These are phyloP conservation scores for Iberis amara DNA, from an alignment of 441 rosid genomes.

Conservation along the genomic window DNA sequence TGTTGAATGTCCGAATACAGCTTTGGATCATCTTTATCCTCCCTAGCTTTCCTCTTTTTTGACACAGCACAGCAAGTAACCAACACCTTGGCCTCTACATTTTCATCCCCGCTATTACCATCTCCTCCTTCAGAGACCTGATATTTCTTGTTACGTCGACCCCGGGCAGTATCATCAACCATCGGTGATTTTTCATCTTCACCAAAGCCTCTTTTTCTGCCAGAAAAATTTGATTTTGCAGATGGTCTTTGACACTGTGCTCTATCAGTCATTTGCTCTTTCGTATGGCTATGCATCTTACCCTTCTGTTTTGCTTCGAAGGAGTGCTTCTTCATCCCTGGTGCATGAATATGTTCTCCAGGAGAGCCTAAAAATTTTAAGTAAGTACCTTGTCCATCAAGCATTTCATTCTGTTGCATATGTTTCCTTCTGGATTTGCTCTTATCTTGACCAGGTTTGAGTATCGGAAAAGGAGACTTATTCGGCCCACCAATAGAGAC, in stretches of 20 bases:
- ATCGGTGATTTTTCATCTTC: conserved; percentile 47
- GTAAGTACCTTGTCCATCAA: conserved; percentile 37
- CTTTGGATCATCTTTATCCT: conserved; percentile 42
- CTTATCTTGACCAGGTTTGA: conserved; percentile 47
- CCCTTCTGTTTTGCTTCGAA: conserved; percentile 69
- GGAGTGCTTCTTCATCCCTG: conserved; percentile 39
- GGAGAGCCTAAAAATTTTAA: conserved; percentile 36
- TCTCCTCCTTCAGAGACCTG: conserved; percentile 40
- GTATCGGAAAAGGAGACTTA: conserved; percentile 41
- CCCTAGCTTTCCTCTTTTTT: conserved; percentile 71
- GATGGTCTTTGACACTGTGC: conserved; percentile 37
- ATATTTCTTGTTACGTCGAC: conserved; percentile 51
- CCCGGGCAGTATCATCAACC: conserved; percentile 39
- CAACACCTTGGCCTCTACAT: conserved; percentile 42
- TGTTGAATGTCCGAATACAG: conserved; percentile 34
- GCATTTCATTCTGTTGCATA: conserved; percentile 36
- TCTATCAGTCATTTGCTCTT: conserved; percentile 45
- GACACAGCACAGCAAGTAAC: conserved; percentile 43
- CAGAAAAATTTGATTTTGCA: conserved; percentile 46
- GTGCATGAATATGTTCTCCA: conserved; percentile 38
- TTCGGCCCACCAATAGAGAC: conserved; percentile 41
- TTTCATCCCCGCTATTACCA: conserved; percentile 44
- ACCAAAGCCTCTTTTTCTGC: conserved; percentile 48
- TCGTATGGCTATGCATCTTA: conserved; percentile 50
- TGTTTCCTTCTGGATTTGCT: conserved; percentile 44